Conservation (phyloP, 768 basidiomycete species). For the Russula abietina region DNA sequence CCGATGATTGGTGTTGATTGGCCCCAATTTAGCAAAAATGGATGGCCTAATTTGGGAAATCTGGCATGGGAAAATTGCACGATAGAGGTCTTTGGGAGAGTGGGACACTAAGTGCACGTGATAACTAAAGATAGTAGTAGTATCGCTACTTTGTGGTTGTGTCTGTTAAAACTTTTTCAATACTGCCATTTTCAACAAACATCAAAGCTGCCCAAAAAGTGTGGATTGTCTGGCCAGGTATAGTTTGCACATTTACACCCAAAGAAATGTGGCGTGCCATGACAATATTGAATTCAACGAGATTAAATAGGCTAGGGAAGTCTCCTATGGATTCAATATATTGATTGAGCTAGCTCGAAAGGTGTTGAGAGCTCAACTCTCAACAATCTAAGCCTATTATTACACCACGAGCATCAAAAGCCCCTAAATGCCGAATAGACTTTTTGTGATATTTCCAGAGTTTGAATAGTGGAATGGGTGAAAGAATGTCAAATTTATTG, state of each 20-base stretch:
- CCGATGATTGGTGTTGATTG: too few species aligned
- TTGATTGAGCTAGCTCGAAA: neutral
- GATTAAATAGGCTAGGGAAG: neutral
- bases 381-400: neutral
- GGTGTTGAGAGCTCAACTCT: neutral
- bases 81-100: too few species aligned
- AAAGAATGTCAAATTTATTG: neutral
- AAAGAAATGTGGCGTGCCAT: neutral
- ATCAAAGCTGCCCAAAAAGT: constrained; percentile 5
- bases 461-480: neutral
- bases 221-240: neutral
- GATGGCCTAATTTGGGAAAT: too few species aligned
- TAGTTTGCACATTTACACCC: neutral
- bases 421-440: neutral
- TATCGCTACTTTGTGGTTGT: too few species aligned
- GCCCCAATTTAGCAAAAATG: too few species aligned
- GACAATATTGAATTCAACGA: neutral
- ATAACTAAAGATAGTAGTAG: too few species aligned
- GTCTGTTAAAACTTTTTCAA: constrained; percentile 8
- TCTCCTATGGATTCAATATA: neutral
- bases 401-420: neutral
- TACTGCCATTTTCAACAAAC: neutral
- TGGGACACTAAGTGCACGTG: too few species aligned
- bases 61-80: too few species aligned
- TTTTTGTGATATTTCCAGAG: constrained; percentile 8